Evolutionary conservation across 1,139 yeast genomes (phyloP), one percentile per base, ranked within the genome.

Genomic region (Yamadazyma atlantica): DNA sequence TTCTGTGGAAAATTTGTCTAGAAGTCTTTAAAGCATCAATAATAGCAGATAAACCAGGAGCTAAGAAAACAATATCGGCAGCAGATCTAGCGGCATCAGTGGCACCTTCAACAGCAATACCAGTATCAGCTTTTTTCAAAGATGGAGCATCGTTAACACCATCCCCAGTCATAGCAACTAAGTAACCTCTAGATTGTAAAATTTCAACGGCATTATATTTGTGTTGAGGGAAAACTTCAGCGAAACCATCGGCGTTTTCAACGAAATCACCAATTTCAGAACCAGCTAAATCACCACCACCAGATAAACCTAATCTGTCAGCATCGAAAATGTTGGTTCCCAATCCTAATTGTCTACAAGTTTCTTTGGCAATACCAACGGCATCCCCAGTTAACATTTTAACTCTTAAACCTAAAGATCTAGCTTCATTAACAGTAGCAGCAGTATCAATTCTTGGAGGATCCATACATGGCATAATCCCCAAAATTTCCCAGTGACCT

Each of bases 341-440:
- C 60, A 88, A 80, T 68, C 96, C 95, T 69, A 88, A 79, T 85
- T 88, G 95, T 81, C 95, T 86, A 78, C 95, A 87, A 66, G 96
- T 88, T 78, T 88, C 96, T 84, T 88, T 88, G 65, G 96, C 96
- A 75, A 88, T 88, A 80, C 96, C 96, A 65, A 88, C 95, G 73
- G 96, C 96, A 75, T 88, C 96, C 85, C 96, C 96, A 77, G 96
- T 88, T 69, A 88, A 81, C 96, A 88, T 88, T 87, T 88, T 88
- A 59, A 88, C 95, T 74, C 94, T 83, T 66, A 88, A 80, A 85
- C 96, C 96, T 62, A 88, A 81, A 59, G 77, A 71, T 78, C 87
- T 85, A 61, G 96, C 96, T 78, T 88, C 96, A 71, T 79, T 70
- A 68, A 88, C 94, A 69, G 96, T 88, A 65, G 83, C 85, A 66